Percentiles rank a stretch among this genome's conserved stretches.
phyloP scores from a whole-genome alignment of 179 eudicot genomes.

The Monotropa hypopitys region DNA sequence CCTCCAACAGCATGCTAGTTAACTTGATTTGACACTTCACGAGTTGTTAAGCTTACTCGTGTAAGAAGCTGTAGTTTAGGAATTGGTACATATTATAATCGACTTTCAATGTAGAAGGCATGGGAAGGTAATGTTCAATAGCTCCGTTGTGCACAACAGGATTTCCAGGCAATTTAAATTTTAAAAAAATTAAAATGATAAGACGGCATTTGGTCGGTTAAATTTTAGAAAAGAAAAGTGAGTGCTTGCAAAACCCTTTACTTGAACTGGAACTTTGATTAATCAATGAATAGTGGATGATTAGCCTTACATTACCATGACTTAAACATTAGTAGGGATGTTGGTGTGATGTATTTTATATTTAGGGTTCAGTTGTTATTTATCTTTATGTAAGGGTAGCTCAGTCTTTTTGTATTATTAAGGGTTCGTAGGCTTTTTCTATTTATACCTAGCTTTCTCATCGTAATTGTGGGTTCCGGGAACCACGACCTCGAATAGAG shows the following conservation, averaged over 20 bases:
- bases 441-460: too few species aligned
- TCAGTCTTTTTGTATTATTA: too few species aligned
- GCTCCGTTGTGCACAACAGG: neutral
- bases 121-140: neutral
- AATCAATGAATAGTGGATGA: neutral
- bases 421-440: too few species aligned
- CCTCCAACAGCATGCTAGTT: neutral
- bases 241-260: neutral
- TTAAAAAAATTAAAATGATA: neutral
- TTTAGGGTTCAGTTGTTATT: too few species aligned
- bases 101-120: neutral
- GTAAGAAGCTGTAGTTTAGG: neutral
- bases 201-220: neutral
- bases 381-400: too few species aligned
- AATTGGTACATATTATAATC: neutral
- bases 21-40: neutral
- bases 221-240: neutral
- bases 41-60: too few species aligned
- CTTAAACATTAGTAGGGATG: neutral
- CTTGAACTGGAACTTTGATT: neutral
- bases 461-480: too few species aligned
- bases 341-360: too few species aligned
- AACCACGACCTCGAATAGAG: too few species aligned
- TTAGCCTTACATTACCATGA: neutral
- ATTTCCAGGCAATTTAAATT: neutral